Conservation (phyloP, 73 alveolate genomes). For the Paramecium biaurelia region DNA sequence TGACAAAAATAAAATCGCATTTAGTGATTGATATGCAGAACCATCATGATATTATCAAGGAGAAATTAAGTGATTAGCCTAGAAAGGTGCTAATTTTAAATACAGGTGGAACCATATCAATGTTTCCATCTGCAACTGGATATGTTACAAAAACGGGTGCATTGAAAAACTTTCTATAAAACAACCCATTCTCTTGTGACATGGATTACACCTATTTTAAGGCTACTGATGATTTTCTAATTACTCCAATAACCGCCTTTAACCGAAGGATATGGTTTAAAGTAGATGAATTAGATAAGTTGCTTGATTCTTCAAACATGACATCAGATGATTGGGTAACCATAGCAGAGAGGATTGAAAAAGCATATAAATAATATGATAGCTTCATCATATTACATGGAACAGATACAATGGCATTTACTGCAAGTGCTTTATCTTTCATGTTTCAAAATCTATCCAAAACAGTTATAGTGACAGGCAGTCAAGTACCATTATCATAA, state of each 20-base stretch:
- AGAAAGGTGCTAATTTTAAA: conserved; percentile 54
- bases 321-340: conserved; percentile 82
- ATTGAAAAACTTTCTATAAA: conserved; percentile 13
- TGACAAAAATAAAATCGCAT: background rate
- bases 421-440: conserved; percentile 96
- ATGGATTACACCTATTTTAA: conserved; percentile 53
- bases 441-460: conserved; percentile 91
- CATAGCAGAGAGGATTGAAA: conserved; percentile 81
- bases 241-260: conserved; percentile 72
- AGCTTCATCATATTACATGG: conserved; percentile 94
- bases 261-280: conserved; percentile 67
- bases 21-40: background rate
- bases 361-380: conserved; percentile 82
- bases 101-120: conserved; percentile 64
- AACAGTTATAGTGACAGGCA: conserved; percentile 90
- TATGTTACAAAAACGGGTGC: conserved; percentile 46
- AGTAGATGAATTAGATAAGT: conserved; percentile 69
- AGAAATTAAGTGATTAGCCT: conserved; percentile 1
- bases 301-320: conserved; percentile 90
- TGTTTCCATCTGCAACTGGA: conserved; percentile 62
- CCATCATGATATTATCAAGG: conserved; percentile 4
- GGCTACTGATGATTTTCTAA: conserved; percentile 51
- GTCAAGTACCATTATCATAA: conserved; percentile 82
- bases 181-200: conserved; percentile 59
- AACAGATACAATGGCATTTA: conserved; percentile 99